phyloP scores from a whole-genome alignment of 345 rosid genomes.

The Eucalyptus pauciflora region DNA sequence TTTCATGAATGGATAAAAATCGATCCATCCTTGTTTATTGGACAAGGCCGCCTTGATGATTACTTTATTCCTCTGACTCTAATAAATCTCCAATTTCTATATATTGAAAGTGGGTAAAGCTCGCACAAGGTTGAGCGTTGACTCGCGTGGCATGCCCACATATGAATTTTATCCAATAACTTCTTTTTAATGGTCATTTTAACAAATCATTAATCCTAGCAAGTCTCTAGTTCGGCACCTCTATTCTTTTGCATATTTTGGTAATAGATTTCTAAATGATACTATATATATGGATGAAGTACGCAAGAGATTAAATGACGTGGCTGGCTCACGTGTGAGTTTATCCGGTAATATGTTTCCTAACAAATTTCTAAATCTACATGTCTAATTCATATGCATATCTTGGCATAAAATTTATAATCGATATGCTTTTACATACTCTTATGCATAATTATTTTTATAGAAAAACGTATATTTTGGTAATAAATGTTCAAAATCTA shows the following conservation, averaged over 20 bases:
- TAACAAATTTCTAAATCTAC: not conserved
- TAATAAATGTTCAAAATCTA: not conserved
- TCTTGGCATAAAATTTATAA: not conserved
- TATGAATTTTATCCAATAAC: not conserved
- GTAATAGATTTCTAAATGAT: not conserved
- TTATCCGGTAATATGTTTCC: not conserved
- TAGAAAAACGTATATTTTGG: not conserved
- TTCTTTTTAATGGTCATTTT: not conserved
- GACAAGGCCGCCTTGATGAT: not conserved
- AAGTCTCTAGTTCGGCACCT: not conserved
- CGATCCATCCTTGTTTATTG: not conserved
- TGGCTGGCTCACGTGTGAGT: not conserved
- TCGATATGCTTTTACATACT: not conserved
- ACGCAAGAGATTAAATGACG: not conserved
- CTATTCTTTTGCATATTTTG: not conserved
- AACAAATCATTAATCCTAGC: not conserved
- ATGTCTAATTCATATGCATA: not conserved
- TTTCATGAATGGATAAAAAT: not conserved
- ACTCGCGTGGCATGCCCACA: not conserved
- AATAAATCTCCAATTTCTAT: not conserved
- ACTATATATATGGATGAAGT: not conserved
- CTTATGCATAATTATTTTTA: not conserved
- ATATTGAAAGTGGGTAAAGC: not conserved
- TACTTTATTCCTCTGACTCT: not conserved
- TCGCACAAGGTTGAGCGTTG: not conserved